Evolutionary conservation across 1,284 basidiomycete species (phyloP), one percentile per base, ranked within the genome.

Genomic region (Hypsizygus ulmarius): DNA sequence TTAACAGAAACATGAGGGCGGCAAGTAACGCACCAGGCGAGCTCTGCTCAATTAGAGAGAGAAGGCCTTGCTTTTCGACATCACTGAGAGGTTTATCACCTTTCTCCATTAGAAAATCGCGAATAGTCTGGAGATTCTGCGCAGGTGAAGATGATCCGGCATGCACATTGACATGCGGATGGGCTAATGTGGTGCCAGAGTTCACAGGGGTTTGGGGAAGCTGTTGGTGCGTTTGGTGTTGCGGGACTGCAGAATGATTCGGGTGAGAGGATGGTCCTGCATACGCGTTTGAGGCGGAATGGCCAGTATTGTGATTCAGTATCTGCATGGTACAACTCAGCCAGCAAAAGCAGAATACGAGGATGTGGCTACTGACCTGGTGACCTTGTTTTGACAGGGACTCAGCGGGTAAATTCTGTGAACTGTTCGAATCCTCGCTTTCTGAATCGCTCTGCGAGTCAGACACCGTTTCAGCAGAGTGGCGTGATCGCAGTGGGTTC

Each of bases 11-110:
- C 11, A 27, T 27, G 29, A 14, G 25, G 18, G 28, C 25, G 19
- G 27, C 7, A n/a, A 28, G 21, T n/a, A 18, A 51, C 64, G 51
- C 51, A 70, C 66, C 53, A 30, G 58, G 52, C 14, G 50, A 51
- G 51, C 67, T 73, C 45, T 68, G 66, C 58, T 74, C 66, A 16
- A 81, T 65, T 27, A 82, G 66, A 14, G 75, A 69, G 15, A 81
- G 69, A n/a, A 83, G 3, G 4, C 21, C 21, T 25, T 25, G 21
- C 21, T 25, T 25, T 57, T 80, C 77, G 10, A 75, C 68, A 3
- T 70, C 62, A 45, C 71, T 75, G n/a, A 80, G 66, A 36, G 71
- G 64, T 40, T 70, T 66, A n/a, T 71, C 74, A 6, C 66, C 66
- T 47, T 71, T 71, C 49, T 71, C 67, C 9, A 64, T 66, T 43